Conservation (phyloP, 306 rosid species). For the Rubus idaeus region DNA sequence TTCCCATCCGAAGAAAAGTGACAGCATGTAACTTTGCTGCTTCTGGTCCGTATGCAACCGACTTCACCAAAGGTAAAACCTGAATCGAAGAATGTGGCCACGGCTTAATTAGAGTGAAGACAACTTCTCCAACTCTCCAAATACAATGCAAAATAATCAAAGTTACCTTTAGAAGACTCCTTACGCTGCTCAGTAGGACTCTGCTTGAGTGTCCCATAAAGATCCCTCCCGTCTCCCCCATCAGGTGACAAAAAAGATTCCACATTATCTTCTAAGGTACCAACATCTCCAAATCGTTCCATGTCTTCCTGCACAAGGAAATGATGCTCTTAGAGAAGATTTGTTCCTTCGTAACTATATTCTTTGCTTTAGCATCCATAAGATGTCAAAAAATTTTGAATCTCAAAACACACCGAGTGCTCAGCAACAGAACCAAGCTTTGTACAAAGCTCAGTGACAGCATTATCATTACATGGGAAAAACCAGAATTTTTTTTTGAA, state of each 20-base stretch:
- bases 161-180: slow-evolving; percentile 77
- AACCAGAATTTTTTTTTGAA: background rate
- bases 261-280: slow-evolving; percentile 84
- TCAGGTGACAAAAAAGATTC: slow-evolving; percentile 88
- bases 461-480: background rate
- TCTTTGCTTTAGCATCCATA: background rate
- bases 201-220: slow-evolving; percentile 65
- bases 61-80: slow-evolving; percentile 80
- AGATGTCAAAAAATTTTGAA: background rate
- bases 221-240: slow-evolving; percentile 75
- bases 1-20: slow-evolving; percentile 98
- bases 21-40: slow-evolving; percentile 86
- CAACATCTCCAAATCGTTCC: slow-evolving; percentile 88
- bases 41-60: slow-evolving; percentile 77
- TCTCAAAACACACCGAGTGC: background rate
- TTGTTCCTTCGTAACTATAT: background rate
- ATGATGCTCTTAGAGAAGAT: slow-evolving; percentile 12
- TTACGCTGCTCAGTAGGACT: slow-evolving; percentile 59
- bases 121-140: background rate
- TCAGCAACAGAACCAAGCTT: background rate
- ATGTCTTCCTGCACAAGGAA: slow-evolving; percentile 73
- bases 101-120: slow-evolving; percentile 21
- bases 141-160: slow-evolving; percentile 5
- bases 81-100: slow-evolving; percentile 35
- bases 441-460: background rate